Percentiles rank a stretch among this genome's conserved stretches.
Conservation (phyloP, 129 eudicot species). For the Pulicaria dysenterica region DNA sequence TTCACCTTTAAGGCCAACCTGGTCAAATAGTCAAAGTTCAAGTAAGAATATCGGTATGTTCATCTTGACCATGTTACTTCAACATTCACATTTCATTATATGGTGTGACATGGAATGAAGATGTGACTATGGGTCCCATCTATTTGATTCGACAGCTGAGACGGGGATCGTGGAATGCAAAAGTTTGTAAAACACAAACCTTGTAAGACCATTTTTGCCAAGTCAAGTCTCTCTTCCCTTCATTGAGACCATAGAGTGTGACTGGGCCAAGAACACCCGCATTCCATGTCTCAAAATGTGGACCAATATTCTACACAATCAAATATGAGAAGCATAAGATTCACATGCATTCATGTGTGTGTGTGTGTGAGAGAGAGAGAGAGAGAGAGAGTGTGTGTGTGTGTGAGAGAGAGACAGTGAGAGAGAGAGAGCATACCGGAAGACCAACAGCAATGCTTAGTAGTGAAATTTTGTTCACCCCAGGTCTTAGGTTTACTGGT, state of each 20-base stretch:
- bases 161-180: background rate
- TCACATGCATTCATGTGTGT: conserved; percentile 8
- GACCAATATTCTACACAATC: conserved; percentile 71
- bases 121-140: background rate
- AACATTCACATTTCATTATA: background rate
- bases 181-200: conserved; percentile 47
- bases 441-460: conserved; percentile 79
- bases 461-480: conserved; percentile 64
- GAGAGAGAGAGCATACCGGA: conserved; percentile 47
- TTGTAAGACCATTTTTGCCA: conserved; percentile 99
- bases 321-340: conserved; percentile 16
- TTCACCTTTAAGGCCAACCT: conserved; percentile 95
- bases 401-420: background rate
- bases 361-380: background rate
- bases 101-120: conserved; percentile 1
- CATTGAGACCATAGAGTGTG: conserved; percentile 75
- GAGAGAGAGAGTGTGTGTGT: background rate
- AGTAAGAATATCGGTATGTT: conserved; percentile 22
- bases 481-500: conserved; percentile 58
- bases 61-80: background rate
- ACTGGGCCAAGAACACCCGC: conserved; percentile 98
- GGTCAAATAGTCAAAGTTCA: conserved; percentile 30
- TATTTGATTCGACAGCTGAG: background rate
- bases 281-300: conserved; percentile 92
- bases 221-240: conserved; percentile 88